These are phyloP conservation scores for Claviceps sp. DNA, from an alignment of 2,329 filamentous ascomycete genomes.

Conservation along the genomic window DNA sequence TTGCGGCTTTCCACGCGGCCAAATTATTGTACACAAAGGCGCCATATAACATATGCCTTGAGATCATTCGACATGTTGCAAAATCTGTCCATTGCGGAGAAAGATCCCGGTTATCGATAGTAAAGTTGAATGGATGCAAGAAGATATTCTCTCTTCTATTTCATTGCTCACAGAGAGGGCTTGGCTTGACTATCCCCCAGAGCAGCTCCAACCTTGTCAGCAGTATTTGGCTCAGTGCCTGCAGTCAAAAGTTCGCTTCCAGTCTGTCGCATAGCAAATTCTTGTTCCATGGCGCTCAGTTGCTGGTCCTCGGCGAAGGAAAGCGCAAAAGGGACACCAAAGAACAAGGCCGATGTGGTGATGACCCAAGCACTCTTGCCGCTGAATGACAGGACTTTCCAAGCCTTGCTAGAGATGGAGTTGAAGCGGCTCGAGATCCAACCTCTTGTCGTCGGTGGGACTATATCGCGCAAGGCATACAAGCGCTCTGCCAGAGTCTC, in stretches of 20 bases:
- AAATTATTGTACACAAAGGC: constrained; percentile 5
- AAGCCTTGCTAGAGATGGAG: constrained; percentile 35
- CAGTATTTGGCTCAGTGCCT: constrained; percentile 30
- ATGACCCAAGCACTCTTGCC: constrained; percentile 87
- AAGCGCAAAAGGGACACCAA: constrained; percentile 87
- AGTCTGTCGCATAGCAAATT: constrained; percentile 89
- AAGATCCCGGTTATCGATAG: background rate
- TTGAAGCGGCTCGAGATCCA: constrained; percentile 49
- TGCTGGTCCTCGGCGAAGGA: constrained; percentile 94
- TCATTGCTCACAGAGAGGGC: constrained; percentile 33
- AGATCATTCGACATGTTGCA: background rate
- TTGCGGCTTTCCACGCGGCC: background rate
- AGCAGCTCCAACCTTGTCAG: constrained; percentile 35
- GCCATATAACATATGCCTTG: background rate
- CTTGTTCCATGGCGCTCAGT: constrained; percentile 92
- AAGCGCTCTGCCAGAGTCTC: constrained; percentile 56
- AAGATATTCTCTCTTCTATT: background rate
- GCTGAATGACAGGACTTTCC: constrained; percentile 51
- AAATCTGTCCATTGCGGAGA: background rate
- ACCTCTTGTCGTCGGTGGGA: constrained; percentile 58
- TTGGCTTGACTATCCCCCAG: constrained; percentile 33
- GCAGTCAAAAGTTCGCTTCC: constrained; percentile 57
- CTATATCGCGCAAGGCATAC: constrained; percentile 60
- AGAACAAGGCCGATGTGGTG: constrained; percentile 73
- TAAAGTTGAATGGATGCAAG: background rate